Percentiles rank a stretch among this genome's conserved stretches.
Conservation (phyloP, 73 alveolate genomes). For the Paramecium sonneborni region DNA sequence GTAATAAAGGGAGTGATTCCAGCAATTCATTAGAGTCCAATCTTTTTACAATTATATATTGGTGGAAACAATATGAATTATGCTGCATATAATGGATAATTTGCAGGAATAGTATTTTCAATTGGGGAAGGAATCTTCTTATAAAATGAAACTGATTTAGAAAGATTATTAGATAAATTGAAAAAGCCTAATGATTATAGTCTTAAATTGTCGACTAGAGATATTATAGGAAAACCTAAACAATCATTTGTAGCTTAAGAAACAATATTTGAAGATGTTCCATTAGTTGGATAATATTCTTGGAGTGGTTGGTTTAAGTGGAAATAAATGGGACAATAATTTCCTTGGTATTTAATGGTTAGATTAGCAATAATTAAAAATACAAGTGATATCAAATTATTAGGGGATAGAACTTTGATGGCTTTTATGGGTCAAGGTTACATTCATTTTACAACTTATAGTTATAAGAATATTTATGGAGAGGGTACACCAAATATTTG, state of each 20-base stretch:
- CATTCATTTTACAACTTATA: conserved; percentile 19
- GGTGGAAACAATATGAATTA: conserved; percentile 15
- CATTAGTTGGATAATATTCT: conserved; percentile 14
- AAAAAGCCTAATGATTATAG: conserved; percentile 29
- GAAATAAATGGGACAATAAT: background rate
- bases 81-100: conserved; percentile 42
- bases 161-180: background rate
- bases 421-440: conserved; percentile 27
- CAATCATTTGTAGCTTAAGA: background rate
- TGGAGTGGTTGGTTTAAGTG: conserved; percentile 61
- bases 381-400: background rate
- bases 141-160: background rate
- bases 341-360: conserved; percentile 37
- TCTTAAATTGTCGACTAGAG: background rate
- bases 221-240: background rate
- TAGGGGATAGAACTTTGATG: conserved; percentile 44
- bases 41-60: background rate
- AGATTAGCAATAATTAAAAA: background rate
- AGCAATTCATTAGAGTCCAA: conserved; percentile 3
- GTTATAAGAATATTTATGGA: background rate
- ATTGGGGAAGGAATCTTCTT: conserved; percentile 5
- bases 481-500: background rate
- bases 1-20: background rate
- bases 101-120: background rate
- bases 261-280: background rate